Percentiles rank a stretch among this genome's conserved stretches.
Evolutionary conservation across 2,329 filamentous ascomycete species (phyloP).

Genomic region (Calonectria pauciramosa): DNA sequence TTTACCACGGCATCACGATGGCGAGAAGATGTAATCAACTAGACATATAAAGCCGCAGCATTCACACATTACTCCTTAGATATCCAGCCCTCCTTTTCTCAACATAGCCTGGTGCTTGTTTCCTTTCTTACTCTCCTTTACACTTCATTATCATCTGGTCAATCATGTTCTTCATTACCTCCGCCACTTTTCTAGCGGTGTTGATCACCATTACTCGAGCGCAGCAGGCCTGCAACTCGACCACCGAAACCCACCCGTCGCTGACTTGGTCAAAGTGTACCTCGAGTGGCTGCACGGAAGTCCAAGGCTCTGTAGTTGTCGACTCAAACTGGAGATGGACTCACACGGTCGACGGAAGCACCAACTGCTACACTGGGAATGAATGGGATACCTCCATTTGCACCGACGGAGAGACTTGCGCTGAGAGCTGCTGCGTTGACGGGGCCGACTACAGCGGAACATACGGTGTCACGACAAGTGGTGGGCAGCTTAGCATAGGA

Average conservation of each 20-base stretch:
- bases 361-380: constrained; percentile 71
- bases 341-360: constrained; percentile 59
- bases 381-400: constrained; percentile 57
- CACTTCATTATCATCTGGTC: background rate
- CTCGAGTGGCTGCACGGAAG: constrained; percentile 62
- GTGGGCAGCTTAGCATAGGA: constrained; percentile 64
- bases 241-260: constrained; percentile 64
- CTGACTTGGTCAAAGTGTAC: constrained; percentile 68
- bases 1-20: background rate
- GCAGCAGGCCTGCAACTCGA: constrained; percentile 64
- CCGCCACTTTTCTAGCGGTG: constrained; percentile 40
- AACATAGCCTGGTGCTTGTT: constrained; percentile 35
- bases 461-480: constrained; percentile 66
- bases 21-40: background rate
- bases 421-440: constrained; percentile 64
- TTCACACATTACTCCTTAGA: background rate
- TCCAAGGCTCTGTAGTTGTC: constrained; percentile 65
- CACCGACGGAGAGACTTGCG: constrained; percentile 57
- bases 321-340: constrained; percentile 74
- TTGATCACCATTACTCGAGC: constrained; percentile 49
- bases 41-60: background rate
- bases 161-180: background rate
- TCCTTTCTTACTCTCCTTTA: constrained; percentile 21
- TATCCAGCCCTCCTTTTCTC: constrained; percentile 22
- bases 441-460: constrained; percentile 64